phyloP scores from a whole-genome alignment of 108 stramenopile species.

The Cyclostephanos tholiformis region DNA sequence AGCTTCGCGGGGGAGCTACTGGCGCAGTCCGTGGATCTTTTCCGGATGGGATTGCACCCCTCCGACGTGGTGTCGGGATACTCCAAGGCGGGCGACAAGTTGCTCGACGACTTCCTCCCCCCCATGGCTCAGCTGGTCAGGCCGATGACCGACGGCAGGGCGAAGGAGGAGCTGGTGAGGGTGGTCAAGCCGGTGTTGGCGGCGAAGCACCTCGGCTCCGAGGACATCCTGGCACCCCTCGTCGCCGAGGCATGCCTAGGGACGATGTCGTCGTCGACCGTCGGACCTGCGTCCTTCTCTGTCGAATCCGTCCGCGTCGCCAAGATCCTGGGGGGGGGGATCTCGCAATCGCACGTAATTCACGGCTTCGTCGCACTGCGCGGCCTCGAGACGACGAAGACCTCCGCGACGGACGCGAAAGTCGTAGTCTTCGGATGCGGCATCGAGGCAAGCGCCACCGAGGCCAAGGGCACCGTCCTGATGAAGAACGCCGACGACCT shows the following conservation, averaged over 20 bases:
- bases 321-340: slow-evolving; percentile 91
- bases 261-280: slow-evolving; percentile 65
- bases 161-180: slow-evolving; percentile 51
- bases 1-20: slow-evolving; percentile 93
- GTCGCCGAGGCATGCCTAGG: slow-evolving; percentile 93
- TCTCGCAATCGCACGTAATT: slow-evolving; percentile 84
- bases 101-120: slow-evolving; percentile 72
- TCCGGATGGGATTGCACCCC: slow-evolving; percentile 92
- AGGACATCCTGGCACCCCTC: slow-evolving; percentile 85
- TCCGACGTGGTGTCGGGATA: slow-evolving; percentile 94
- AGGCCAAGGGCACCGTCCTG: slow-evolving; percentile 99
- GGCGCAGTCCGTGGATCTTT: slow-evolving; percentile 86
- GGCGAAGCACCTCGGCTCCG: slow-evolving; percentile 90
- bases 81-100: slow-evolving; percentile 70
- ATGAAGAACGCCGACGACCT: slow-evolving; percentile 98
- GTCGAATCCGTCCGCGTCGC: slow-evolving; percentile 94
- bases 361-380: slow-evolving; percentile 94
- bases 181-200: slow-evolving; percentile 85
- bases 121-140: slow-evolving; percentile 56
- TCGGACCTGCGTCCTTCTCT: slow-evolving; percentile 40
- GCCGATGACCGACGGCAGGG: slow-evolving; percentile 58
- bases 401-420: slow-evolving; percentile 81
- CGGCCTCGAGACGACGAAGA: slow-evolving; percentile 79
- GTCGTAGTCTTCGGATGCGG: slow-evolving; percentile 96
- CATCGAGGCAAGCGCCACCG: slow-evolving; percentile 93